Evolutionary conservation across 306 rosid species (phyloP).

Genomic region (Cicer arietinum): DNA sequence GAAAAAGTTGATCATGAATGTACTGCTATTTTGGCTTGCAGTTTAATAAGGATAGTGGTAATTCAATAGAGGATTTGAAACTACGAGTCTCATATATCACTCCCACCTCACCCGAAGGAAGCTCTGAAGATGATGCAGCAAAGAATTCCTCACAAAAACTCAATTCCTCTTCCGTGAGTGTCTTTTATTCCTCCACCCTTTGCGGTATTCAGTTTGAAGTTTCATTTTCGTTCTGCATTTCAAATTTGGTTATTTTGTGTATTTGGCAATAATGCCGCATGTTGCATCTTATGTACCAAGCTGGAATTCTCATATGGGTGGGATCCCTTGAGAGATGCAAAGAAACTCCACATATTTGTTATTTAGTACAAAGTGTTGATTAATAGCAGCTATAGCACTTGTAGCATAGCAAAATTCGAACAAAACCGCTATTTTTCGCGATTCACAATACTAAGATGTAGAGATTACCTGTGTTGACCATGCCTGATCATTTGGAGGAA

Average conservation of each 20-base stretch:
- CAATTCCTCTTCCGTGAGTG: slow-evolving; percentile 72
- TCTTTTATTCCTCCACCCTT: slow-evolving; percentile 19
- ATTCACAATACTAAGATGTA: no score
- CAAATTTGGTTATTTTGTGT: slow-evolving; percentile 29
- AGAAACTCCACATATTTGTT: background rate
- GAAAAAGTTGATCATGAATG: slow-evolving; percentile 20
- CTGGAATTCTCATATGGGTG: slow-evolving; percentile 10
- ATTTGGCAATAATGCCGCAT: slow-evolving; percentile 5
- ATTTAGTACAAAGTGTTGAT: no score
- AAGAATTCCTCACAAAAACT: slow-evolving; percentile 55
- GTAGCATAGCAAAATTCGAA: no score
- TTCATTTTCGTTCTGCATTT: slow-evolving; percentile 17
- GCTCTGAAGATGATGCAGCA: slow-evolving; percentile 66
- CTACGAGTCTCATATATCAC: slow-evolving; percentile 72
- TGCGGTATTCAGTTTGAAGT: slow-evolving; percentile 32
- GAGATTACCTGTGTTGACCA: background rate
- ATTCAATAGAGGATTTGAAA: slow-evolving; percentile 80
- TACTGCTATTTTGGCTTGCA: slow-evolving; percentile 47
- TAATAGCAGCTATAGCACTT: no score
- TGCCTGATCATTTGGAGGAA: slow-evolving; percentile 36
- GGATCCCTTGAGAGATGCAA: slow-evolving; percentile 19
- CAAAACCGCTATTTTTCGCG: no score
- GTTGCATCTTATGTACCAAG: slow-evolving; percentile 23
- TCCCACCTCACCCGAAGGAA: slow-evolving; percentile 56
- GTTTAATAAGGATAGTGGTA: slow-evolving; percentile 89